phyloP scores from a whole-genome alignment of 2,329 filamentous ascomycete genomes.

The Talaromyces albobiverticillius region DNA sequence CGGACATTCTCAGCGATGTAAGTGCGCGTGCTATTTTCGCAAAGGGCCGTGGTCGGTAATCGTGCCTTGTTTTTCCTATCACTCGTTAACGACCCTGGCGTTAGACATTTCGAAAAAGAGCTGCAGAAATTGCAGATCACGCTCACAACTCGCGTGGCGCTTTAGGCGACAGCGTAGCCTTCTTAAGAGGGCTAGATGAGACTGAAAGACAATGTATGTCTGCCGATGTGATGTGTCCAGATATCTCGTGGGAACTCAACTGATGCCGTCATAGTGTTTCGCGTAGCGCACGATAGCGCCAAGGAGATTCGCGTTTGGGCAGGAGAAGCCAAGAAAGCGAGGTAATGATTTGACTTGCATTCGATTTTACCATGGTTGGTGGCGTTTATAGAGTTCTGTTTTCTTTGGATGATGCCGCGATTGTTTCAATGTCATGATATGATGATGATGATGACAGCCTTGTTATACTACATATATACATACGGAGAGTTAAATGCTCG shows the following conservation, averaged over 20 bases:
- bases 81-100: background rate
- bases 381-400: background rate
- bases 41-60: no score
- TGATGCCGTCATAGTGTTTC: conserved; percentile 54
- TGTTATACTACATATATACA: no score
- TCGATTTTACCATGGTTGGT: background rate
- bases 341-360: conserved; percentile 13
- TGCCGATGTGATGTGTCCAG: conserved; percentile 8
- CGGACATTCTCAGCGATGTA: conserved; percentile 63
- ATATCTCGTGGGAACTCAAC: background rate
- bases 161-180: conserved; percentile 68
- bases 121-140: conserved; percentile 80
- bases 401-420: background rate
- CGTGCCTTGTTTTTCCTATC: conserved; percentile 3
- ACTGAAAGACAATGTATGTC: conserved; percentile 68
- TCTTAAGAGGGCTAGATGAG: conserved; percentile 84
- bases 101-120: conserved; percentile 75
- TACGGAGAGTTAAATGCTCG: no score
- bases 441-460: no score
- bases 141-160: conserved; percentile 79
- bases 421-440: no score
- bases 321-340: conserved; percentile 56
- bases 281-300: conserved; percentile 69
- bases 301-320: conserved; percentile 70
- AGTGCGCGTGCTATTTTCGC: conserved; percentile 13